Conservation (phyloP, 768 basidiomycete species). For the Lactarius evosmus region DNA sequence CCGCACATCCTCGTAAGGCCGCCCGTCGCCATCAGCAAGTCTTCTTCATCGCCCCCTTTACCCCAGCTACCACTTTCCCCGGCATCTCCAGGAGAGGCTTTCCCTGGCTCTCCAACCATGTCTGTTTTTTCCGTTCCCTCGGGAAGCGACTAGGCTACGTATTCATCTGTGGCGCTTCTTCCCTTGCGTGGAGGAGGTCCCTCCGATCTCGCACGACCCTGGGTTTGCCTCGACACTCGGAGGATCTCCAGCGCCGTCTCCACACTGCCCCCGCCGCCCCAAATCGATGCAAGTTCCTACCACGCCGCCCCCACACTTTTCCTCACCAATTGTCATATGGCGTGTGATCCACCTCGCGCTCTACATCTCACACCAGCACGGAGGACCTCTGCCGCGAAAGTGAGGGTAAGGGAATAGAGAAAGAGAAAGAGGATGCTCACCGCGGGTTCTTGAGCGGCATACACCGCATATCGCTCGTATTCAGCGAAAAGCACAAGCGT, state of each 20-base stretch:
- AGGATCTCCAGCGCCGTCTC: slow-evolving; percentile 30
- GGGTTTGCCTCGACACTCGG: slow-evolving; percentile 30
- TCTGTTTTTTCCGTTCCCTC: slow-evolving; percentile 71
- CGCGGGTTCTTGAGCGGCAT: slow-evolving; percentile 59
- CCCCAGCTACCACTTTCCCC: slow-evolving; percentile 42
- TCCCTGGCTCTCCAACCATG: slow-evolving; percentile 54
- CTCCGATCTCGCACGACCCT: slow-evolving; percentile 31
- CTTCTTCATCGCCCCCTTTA: slow-evolving; percentile 38
- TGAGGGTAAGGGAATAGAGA: slow-evolving; percentile 26
- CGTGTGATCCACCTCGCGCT: slow-evolving; percentile 21
- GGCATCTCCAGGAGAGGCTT: slow-evolving; percentile 36
- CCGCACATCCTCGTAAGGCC: slow-evolving; percentile 52
- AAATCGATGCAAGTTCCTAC: slow-evolving; percentile 44
- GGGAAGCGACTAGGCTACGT: slow-evolving; percentile 43
- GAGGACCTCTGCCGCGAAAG: slow-evolving; percentile 16
- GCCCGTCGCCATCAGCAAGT: slow-evolving; percentile 36
- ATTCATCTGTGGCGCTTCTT: slow-evolving; percentile 44
- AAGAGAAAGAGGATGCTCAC: slow-evolving; percentile 35
- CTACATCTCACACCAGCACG: slow-evolving; percentile 20
- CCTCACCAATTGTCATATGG: slow-evolving; percentile 35
- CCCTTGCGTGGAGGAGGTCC: slow-evolving; percentile 41
- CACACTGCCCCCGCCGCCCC: slow-evolving; percentile 37
- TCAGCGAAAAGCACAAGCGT: slow-evolving; percentile 51
- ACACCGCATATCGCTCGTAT: slow-evolving; percentile 57
- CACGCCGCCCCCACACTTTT: slow-evolving; percentile 12